A percentile compares a stretch with the other conserved stretches of the same genome.
Conservation (phyloP, 2,329 filamentous ascomycete genomes). For the Nothophoma quercina region DNA sequence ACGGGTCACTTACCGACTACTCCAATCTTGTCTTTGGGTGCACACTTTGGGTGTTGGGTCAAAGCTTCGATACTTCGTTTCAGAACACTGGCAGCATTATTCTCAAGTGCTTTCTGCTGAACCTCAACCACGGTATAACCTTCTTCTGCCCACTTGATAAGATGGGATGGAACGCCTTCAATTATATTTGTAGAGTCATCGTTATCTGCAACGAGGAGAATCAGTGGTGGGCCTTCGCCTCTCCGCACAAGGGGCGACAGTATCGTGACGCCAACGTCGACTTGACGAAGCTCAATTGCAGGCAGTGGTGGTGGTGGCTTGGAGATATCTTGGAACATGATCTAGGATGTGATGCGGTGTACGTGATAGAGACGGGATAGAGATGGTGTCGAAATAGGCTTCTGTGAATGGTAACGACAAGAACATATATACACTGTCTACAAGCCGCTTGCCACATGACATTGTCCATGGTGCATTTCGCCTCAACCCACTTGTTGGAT, state of each 20-base stretch:
- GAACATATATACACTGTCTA: not conserved
- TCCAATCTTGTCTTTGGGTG: conserved; percentile 8
- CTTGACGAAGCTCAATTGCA: not conserved
- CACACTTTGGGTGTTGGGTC: conserved; percentile 10
- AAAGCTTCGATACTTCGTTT: conserved; percentile 13
- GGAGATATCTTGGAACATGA: conserved; percentile 12
- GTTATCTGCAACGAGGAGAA: conserved; percentile 14
- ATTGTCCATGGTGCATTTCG: not conserved
- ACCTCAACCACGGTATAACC: conserved; percentile 55
- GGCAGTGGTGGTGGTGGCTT: conserved; percentile 20
- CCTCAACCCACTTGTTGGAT: not conserved
- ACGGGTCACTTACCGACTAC: conserved; percentile 4
- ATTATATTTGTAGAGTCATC: conserved; percentile 3
- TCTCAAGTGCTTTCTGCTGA: conserved; percentile 12
- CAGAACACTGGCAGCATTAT: conserved; percentile 3
- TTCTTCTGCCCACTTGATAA: conserved; percentile 72
- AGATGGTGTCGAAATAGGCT: not conserved
- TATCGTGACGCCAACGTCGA: conserved; percentile 7
- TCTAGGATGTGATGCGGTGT: too few species aligned
- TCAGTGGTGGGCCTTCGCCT: conserved; percentile 18
- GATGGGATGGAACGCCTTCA: conserved; percentile 22
- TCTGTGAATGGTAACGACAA: not conserved
- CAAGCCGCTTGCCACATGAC: not conserved
- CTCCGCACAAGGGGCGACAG: conserved; percentile 16
- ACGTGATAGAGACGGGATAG: too few species aligned